Conservation (phyloP, 441 rosid species). For the Erodium trifolium region DNA sequence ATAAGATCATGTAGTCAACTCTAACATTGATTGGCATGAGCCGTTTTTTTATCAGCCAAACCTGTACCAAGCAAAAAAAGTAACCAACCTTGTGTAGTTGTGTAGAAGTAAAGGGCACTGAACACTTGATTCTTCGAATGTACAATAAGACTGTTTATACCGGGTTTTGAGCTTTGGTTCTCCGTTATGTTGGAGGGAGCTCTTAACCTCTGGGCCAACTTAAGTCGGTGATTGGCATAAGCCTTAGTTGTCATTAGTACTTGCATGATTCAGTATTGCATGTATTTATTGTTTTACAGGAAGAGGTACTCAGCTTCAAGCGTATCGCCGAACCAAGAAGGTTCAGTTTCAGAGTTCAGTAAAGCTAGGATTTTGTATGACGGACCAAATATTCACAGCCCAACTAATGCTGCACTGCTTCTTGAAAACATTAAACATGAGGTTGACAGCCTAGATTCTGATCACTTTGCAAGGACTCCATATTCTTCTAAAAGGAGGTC, state of each 20-base stretch:
- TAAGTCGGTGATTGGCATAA: not conserved
- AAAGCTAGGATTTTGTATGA: slow-evolving; percentile 66
- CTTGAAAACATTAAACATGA: slow-evolving; percentile 93
- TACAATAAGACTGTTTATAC: too few relatives aligned
- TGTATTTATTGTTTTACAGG: slow-evolving; percentile 36
- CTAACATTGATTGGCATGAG: not conserved
- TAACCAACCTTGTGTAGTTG: too few relatives aligned
- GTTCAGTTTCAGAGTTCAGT: slow-evolving; percentile 43
- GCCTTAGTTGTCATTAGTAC: not conserved
- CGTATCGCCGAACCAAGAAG: slow-evolving; percentile 43
- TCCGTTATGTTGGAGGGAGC: too few relatives aligned
- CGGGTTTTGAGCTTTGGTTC: too few relatives aligned
- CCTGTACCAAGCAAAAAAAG: too few relatives aligned
- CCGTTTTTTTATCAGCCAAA: too few relatives aligned
- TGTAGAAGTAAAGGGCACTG: too few relatives aligned
- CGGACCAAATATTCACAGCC: slow-evolving; percentile 78
- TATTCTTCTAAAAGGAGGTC: slow-evolving; percentile 48
- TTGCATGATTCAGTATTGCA: not conserved
- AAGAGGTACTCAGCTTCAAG: slow-evolving; percentile 60
- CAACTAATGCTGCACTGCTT: slow-evolving; percentile 79
- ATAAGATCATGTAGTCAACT: not conserved
- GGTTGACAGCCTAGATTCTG: slow-evolving; percentile 51
- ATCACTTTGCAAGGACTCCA: slow-evolving; percentile 32
- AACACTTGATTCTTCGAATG: too few relatives aligned
- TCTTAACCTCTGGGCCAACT: too few relatives aligned